Evolutionary conservation across 169 alveolate species (phyloP), one percentile per base, ranked within the genome.

Genomic region (Prorocentrum cordatum): DNA sequence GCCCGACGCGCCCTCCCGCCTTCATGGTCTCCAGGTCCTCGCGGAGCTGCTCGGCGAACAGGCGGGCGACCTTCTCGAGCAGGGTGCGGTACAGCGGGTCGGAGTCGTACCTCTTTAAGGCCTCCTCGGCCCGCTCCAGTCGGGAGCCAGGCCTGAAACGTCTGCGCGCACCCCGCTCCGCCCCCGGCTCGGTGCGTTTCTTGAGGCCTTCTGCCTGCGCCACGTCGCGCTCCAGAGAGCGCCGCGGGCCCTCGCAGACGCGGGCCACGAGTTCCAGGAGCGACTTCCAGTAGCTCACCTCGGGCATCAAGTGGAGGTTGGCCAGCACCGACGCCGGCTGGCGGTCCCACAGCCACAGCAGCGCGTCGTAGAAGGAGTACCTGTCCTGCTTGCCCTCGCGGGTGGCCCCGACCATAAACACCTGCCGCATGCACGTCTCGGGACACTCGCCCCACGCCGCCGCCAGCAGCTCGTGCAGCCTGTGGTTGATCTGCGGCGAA

Each of bases 251-350:
- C 24, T 73, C 84, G 38, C 83, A 59, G 36, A 47, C 27, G 64
- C 35, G 36, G 35, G 31, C 82, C 64, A 70, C 10, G 42, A 70
- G 27, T 50, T 73, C 84, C 84, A 73, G 64, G 36, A 73, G 24
- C 47, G 68, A 67, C 84, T 73, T 73, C 84, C 84, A 73, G 26
- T 73, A 73, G 70, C 47, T 73, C 58, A 67, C 45, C 45, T 73
- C 84, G n/a, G 84, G 84, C 5, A 73, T 24, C 27, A 42, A 50
- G 32, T 73, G 84, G 36, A 73, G 32, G 68, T 73, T 73, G 38
- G 84, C 84, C 54, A 73, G 68, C 61, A 73, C 29, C n/a, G 84
- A 47, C 3, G 82, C 82, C 36, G 82, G 82, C 50, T 7, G 22
- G 14, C 7, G 50, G 50, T 50, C 35, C 84, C 84, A 73, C 2